Percentiles rank a stretch among this genome's conserved stretches.
phyloP scores from a whole-genome alignment of 441 rosid species.

The Syzygium syzygioides region DNA sequence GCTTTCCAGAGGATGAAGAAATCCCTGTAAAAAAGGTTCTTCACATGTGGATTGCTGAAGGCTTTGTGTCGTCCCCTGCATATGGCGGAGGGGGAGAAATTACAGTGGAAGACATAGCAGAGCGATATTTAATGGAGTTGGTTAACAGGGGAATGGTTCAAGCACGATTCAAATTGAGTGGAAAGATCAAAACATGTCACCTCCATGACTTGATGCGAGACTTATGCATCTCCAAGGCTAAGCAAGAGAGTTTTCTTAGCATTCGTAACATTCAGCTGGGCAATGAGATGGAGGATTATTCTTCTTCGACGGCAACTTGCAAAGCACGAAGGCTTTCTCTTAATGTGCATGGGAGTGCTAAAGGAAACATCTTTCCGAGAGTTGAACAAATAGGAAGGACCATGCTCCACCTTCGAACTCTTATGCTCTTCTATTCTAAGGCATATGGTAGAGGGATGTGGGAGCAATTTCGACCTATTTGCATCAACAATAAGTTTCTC shows the following conservation, averaged over 20 bases:
- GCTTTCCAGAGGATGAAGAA: no score
- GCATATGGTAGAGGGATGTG: rapidly evolving
- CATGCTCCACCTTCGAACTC: neutral
- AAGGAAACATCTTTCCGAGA: neutral
- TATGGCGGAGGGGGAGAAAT: neutral
- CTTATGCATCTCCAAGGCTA: neutral
- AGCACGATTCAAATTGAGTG: neutral
- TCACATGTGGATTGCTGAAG: no score
- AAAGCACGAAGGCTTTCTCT: neutral
- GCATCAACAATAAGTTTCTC: neutral
- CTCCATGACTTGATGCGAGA: neutral
- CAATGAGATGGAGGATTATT: neutral
- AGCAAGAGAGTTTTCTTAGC: neutral
- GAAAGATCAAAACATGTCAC: neutral
- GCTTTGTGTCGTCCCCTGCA: no score
- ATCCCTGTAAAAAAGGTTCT: no score
- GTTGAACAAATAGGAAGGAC: neutral
- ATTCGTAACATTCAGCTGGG: neutral
- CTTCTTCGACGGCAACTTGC: neutral
- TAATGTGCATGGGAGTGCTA: rapidly evolving
- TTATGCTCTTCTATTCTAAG: neutral
- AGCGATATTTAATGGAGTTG: neutral
- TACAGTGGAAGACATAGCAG: neutral
- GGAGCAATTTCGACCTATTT: neutral
- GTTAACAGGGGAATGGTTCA: neutral